phyloP scores from a whole-genome alignment of 345 rosid genomes.

The Noccaea bulbosa region DNA sequence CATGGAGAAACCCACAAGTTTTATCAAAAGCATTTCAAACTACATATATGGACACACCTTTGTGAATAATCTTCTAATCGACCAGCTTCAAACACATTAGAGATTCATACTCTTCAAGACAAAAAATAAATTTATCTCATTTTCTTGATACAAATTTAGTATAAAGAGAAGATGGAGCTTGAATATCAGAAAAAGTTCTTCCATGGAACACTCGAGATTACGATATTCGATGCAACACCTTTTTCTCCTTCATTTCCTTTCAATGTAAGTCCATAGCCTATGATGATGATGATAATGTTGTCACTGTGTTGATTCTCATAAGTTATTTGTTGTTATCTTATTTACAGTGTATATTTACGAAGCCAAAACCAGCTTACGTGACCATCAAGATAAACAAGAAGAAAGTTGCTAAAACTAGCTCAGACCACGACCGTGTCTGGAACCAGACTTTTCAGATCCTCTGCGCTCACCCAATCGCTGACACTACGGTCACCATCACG shows the following conservation, averaged over 20 bases:
- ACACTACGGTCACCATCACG: slow-evolving; percentile 66
- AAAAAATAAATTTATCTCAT: background rate
- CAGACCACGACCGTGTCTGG: slow-evolving; percentile 72
- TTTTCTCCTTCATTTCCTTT: slow-evolving; percentile 64
- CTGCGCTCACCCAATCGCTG: slow-evolving; percentile 66
- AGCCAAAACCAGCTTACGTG: slow-evolving; percentile 68
- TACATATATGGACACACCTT: slow-evolving; percentile 8
- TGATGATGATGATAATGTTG: background rate
- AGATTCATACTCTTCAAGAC: background rate
- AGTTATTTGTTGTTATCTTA: background rate
- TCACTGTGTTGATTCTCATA: slow-evolving; percentile 2
- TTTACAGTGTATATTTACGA: slow-evolving; percentile 54
- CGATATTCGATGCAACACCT: slow-evolving; percentile 81
- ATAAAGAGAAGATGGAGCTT: slow-evolving; percentile 34
- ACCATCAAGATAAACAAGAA: slow-evolving; percentile 66
- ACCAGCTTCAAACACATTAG: slow-evolving; percentile 20
- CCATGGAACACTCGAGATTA: slow-evolving; percentile 89
- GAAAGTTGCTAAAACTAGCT: slow-evolving; percentile 71
- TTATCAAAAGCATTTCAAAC: slow-evolving; percentile 10
- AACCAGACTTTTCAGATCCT: slow-evolving; percentile 83
- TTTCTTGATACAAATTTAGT: background rate
- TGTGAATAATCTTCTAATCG: background rate
- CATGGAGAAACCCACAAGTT: slow-evolving; percentile 43
- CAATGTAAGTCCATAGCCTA: slow-evolving; percentile 53
- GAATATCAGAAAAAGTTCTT: slow-evolving; percentile 51